Percentiles rank a stretch among this genome's conserved stretches.
Conservation (phyloP, 176 grass and related monocot species). For the Musa itinerans region DNA sequence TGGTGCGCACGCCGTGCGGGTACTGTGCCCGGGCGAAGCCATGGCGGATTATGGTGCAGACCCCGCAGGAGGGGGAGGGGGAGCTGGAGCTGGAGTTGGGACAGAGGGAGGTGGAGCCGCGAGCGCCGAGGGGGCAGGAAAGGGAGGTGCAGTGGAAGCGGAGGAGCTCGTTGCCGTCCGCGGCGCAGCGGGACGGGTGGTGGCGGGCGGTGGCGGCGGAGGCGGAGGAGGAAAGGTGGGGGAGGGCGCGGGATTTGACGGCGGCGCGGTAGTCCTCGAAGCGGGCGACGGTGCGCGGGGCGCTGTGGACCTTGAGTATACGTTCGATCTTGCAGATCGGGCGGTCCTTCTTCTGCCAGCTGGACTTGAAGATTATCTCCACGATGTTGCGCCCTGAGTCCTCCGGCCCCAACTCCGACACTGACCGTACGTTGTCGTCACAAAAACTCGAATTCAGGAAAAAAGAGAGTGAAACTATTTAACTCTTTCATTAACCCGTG, state of each 20-base stretch:
- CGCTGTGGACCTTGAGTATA: constrained; percentile 86
- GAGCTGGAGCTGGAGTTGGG: neutral
- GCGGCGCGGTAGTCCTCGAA: constrained; percentile 86
- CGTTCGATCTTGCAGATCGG: constrained; percentile 63
- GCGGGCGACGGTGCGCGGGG: constrained; percentile 56
- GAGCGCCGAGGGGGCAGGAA: constrained; percentile 54
- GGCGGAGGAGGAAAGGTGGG: constrained; percentile 10
- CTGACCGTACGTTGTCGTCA: constrained; percentile 13
- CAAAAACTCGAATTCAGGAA: too few relatives aligned
- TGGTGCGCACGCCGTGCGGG: constrained; percentile 28
- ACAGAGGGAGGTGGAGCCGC: constrained; percentile 50
- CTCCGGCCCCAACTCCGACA: constrained; percentile 81
- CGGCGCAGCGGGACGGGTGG: constrained; percentile 31
- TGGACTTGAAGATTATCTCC: constrained; percentile 99
- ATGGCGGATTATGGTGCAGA: constrained; percentile 67
- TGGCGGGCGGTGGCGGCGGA: neutral
- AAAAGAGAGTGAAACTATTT: too few relatives aligned
- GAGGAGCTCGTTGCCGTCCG: constrained; percentile 96
- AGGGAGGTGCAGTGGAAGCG: constrained; percentile 72
- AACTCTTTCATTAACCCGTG: too few relatives aligned
- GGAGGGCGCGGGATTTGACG: constrained; percentile 40
- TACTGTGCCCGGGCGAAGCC: constrained; percentile 41
- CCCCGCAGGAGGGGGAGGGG: constrained; percentile 21
- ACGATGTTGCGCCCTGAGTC: constrained; percentile 93
- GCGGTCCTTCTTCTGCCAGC: constrained; percentile 71